Conservation (phyloP, 192 early-diverging fungal species). For the Coemansia sp. region DNA sequence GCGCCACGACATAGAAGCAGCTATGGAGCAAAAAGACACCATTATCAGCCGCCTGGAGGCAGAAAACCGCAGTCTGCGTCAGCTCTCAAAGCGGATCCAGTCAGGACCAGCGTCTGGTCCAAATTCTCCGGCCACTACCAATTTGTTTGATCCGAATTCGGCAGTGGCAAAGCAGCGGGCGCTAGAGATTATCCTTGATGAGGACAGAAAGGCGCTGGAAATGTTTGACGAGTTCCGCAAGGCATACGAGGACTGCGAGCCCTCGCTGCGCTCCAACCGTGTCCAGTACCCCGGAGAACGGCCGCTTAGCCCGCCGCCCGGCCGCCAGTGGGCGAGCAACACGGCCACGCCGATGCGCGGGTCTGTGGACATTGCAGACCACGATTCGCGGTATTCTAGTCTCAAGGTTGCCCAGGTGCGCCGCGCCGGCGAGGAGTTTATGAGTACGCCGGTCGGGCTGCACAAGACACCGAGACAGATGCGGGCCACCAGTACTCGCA, state of each 20-base stretch:
- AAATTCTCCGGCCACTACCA: not conserved
- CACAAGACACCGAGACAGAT: slow-evolving; percentile 24
- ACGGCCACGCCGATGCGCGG: slow-evolving; percentile 32
- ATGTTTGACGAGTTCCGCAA: slow-evolving; percentile 51
- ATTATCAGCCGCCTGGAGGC: slow-evolving; percentile 22
- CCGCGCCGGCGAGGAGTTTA: slow-evolving; percentile 43
- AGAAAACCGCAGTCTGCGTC: slow-evolving; percentile 26
- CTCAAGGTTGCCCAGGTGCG: slow-evolving; percentile 40
- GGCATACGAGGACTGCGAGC: slow-evolving; percentile 50
- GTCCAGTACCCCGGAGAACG: slow-evolving; percentile 49
- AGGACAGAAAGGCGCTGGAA: slow-evolving; percentile 38
- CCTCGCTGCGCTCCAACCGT: slow-evolving; percentile 40
- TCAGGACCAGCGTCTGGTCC: not conserved
- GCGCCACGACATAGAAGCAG: slow-evolving; percentile 21
- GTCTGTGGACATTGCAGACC: slow-evolving; percentile 17
- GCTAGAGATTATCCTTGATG: slow-evolving; percentile 13
- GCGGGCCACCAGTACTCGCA: slow-evolving; percentile 39
- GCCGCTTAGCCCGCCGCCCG: slow-evolving; percentile 47
- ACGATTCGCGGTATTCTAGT: slow-evolving; percentile 25
- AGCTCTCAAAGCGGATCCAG: not conserved
- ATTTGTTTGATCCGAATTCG: slow-evolving; percentile 33
- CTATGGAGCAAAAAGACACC: slow-evolving; percentile 20
- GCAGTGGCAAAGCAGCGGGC: slow-evolving; percentile 20
- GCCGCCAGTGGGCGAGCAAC: slow-evolving; percentile 25
- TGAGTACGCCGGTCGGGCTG: slow-evolving; percentile 45